Percentiles rank a stretch among this genome's conserved stretches.
Evolutionary conservation across 1,284 basidiomycete species (phyloP).

Genomic region (Cryptococcus neoformans): DNA sequence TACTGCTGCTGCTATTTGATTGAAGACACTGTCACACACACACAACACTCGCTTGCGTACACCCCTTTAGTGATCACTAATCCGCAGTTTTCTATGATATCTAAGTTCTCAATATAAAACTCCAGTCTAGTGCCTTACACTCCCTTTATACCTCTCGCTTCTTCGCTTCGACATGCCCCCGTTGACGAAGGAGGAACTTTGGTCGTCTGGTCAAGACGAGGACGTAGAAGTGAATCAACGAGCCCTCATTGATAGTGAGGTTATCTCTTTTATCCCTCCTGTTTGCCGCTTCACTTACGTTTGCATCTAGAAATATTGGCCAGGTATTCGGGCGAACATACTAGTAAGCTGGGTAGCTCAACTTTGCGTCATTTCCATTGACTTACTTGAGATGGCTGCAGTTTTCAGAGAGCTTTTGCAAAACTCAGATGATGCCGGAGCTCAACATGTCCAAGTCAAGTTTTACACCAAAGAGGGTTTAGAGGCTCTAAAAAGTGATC

Average conservation of each 20-base stretch:
- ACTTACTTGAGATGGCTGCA: conserved; percentile 20
- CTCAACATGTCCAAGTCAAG: conserved; percentile 69
- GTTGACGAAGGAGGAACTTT: conserved; percentile 32
- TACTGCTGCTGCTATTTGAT: too few species aligned
- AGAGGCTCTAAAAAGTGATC: conserved; percentile 49
- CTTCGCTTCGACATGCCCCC: background rate
- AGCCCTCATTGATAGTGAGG: conserved; percentile 77
- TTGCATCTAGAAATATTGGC: conserved; percentile 64
- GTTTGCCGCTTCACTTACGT: conserved; percentile 11
- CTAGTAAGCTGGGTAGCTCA: conserved; percentile 52
- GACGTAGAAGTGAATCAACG: conserved; percentile 88
- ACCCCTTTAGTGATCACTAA: too few species aligned
- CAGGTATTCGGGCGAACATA: conserved; percentile 91
- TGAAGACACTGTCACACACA: too few species aligned
- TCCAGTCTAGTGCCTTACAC: too few species aligned
- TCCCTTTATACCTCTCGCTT: too few species aligned
- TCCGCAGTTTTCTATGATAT: too few species aligned
- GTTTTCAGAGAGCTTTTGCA: conserved; percentile 89
- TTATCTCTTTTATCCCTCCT: conserved; percentile 5
- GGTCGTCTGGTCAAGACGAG: conserved; percentile 45
- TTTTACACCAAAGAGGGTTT: conserved; percentile 67
- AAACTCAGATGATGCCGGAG: conserved; percentile 91
- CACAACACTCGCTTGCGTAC: too few species aligned
- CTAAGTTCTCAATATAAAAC: too few species aligned
- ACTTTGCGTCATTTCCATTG: background rate